phyloP scores from a whole-genome alignment of 2,329 filamentous ascomycete genomes.

The Juglanconis oblonga region DNA sequence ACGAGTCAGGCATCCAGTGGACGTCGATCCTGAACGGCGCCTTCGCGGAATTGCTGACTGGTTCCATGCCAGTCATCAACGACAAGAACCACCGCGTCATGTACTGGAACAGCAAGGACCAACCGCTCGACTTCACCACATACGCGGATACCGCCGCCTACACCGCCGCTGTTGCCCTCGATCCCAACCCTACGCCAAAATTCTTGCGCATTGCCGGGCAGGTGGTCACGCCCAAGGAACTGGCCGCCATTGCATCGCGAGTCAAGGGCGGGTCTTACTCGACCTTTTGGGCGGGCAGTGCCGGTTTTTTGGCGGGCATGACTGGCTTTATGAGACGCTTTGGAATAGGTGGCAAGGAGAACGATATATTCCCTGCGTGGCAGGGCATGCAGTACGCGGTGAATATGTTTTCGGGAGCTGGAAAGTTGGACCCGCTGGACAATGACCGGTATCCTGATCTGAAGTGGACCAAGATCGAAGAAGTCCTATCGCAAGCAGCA shows the following conservation, averaged over 20 bases:
- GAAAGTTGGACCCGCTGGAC: slow-evolving; percentile 19
- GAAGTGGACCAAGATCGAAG: slow-evolving; percentile 17
- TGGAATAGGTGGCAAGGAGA: slow-evolving; percentile 14
- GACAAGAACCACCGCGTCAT: slow-evolving; percentile 7
- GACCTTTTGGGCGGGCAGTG: slow-evolving; percentile 17
- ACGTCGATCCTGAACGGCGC: slow-evolving; percentile 20
- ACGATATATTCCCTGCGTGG: slow-evolving; percentile 19
- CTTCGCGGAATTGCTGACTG: slow-evolving; percentile 18
- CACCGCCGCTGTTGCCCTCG: slow-evolving; percentile 19
- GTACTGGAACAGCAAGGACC: slow-evolving; percentile 15
- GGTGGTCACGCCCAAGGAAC: slow-evolving; percentile 10
- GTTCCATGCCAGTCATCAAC: slow-evolving; percentile 13
- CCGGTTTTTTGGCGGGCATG: slow-evolving; percentile 13
- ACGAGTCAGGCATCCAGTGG: slow-evolving; percentile 19
- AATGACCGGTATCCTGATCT: slow-evolving; percentile 20
- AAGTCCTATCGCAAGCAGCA: not conserved
- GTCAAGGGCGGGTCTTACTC: slow-evolving; percentile 3
- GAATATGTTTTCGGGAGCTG: slow-evolving; percentile 20
- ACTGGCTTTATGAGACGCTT: slow-evolving; percentile 15
- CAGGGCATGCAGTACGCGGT: slow-evolving; percentile 22
- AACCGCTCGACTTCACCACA: slow-evolving; percentile 20
- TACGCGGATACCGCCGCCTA: slow-evolving; percentile 20
- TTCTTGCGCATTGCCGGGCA: slow-evolving; percentile 21
- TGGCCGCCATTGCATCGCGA: slow-evolving; percentile 9
- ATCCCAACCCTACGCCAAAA: slow-evolving; percentile 18